A percentile compares a stretch with the other conserved stretches of the same genome.
phyloP scores from a whole-genome alignment of 371 early-diverging fungal genomes.

The Conidiobolus incongruus region DNA sequence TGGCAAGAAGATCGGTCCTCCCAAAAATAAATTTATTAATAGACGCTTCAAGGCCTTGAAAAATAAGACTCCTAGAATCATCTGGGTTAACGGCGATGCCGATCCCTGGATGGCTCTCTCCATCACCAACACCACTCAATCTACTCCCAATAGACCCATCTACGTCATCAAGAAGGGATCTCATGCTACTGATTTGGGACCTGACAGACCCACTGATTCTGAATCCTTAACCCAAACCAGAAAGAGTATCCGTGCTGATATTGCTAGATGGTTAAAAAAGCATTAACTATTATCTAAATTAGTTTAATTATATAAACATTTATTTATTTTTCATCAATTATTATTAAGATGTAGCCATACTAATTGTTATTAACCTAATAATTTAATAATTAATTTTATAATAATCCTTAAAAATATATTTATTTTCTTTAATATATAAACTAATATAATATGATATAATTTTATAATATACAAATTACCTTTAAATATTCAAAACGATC shows the following conservation, averaged over 20 bases:
- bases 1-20: neutral
- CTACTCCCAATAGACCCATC: neutral
- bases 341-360: no score
- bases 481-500: no score
- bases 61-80: neutral
- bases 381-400: no score
- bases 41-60: neutral
- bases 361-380: no score
- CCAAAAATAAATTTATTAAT: neutral
- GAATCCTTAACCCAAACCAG: conserved; percentile 2
- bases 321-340: no score
- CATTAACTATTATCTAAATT: no score
- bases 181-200: conserved; percentile 6
- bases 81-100: conserved; percentile 1
- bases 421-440: no score
- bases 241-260: conserved; percentile 2
- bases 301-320: no score
- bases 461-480: no score
- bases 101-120: conserved; percentile 3
- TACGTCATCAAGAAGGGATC: conserved; percentile 6
- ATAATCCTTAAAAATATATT: no score
- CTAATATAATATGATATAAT: no score
- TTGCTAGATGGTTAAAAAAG: conserved; percentile 1
- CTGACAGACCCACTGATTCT: conserved; percentile 1
- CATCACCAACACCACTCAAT: neutral